Conservation (phyloP, 2,329 filamentous ascomycete species). For the Monilinia fructigena region DNA sequence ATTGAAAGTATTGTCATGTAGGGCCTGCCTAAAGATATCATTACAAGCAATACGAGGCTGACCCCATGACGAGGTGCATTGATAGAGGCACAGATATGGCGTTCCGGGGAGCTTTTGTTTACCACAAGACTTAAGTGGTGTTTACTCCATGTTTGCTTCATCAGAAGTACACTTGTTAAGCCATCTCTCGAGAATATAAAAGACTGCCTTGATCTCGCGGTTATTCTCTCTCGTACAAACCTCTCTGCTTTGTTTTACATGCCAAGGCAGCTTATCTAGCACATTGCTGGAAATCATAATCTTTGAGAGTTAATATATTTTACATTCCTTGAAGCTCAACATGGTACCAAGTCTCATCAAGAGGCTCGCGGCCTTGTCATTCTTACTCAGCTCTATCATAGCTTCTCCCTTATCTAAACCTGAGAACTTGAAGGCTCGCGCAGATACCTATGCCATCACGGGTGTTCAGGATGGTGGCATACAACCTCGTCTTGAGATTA, state of each 20-base stretch:
- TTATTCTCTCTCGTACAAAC: neutral
- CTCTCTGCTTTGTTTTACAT: neutral
- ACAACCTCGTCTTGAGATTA: conserved; percentile 61
- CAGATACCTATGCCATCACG: conserved; percentile 17
- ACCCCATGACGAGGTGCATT: conserved; percentile 7
- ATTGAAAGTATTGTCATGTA: neutral
- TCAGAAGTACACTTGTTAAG: neutral
- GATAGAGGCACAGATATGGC: neutral
- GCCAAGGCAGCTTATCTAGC: neutral
- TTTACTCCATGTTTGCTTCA: neutral
- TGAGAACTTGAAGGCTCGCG: conserved; percentile 6
- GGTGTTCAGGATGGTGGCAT: conserved; percentile 17
- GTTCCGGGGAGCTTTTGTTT: neutral
- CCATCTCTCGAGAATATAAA: conserved; percentile 3
- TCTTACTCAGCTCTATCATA: conserved; percentile 1
- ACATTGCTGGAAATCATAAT: neutral
- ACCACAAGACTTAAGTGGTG: neutral
- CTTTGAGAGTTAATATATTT: neutral
- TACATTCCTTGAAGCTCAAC: neutral
- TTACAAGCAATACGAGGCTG: conserved; percentile 10
- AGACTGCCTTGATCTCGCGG: neutral
- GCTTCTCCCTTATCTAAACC: conserved; percentile 7
- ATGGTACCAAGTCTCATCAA: conserved; percentile 11
- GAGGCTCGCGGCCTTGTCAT: neutral
- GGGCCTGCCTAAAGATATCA: neutral